Percentiles rank a stretch among this genome's conserved stretches.
Conservation (phyloP, 768 basidiomycete species). For the Kwoniella dejecticola region DNA sequence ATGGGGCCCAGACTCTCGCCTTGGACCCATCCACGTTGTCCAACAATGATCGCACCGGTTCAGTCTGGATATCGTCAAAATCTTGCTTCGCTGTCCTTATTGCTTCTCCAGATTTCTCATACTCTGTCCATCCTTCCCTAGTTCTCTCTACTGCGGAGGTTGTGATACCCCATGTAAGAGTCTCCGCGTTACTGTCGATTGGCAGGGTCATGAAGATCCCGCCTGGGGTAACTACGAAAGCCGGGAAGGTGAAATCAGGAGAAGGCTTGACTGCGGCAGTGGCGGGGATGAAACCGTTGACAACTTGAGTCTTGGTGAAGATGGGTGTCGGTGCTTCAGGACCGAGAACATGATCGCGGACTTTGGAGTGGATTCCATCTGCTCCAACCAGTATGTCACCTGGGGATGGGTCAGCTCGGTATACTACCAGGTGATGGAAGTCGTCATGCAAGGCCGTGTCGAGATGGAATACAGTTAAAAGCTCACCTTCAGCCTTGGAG, state of each 20-base stretch:
- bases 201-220: constrained; percentile 24
- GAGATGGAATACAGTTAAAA: too few species aligned
- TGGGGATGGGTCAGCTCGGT: constrained; percentile 12
- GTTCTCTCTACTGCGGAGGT: constrained; percentile 3
- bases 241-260: constrained; percentile 13
- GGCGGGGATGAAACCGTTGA: constrained; percentile 15
- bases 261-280: constrained; percentile 7
- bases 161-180: constrained; percentile 20
- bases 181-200: constrained; percentile 11
- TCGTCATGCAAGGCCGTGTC: too few species aligned
- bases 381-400: constrained; percentile 42
- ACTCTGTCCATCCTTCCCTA: constrained; percentile 8
- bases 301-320: constrained; percentile 1
- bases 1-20: constrained; percentile 18
- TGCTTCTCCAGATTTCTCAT: constrained; percentile 10
- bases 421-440: too few species aligned
- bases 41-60: constrained; percentile 17
- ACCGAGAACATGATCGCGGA: constrained; percentile 29
- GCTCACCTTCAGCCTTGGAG: constrained; percentile 7
- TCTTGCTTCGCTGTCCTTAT: constrained; percentile 7
- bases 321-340: constrained; percentile 1
- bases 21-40: constrained; percentile 9
- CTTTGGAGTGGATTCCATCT: constrained; percentile 41
- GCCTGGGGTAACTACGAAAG: constrained; percentile 16
- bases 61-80: not conserved